Conservation (phyloP, 2,329 filamentous ascomycete genomes). For the Pseudocercospora eumusae region DNA sequence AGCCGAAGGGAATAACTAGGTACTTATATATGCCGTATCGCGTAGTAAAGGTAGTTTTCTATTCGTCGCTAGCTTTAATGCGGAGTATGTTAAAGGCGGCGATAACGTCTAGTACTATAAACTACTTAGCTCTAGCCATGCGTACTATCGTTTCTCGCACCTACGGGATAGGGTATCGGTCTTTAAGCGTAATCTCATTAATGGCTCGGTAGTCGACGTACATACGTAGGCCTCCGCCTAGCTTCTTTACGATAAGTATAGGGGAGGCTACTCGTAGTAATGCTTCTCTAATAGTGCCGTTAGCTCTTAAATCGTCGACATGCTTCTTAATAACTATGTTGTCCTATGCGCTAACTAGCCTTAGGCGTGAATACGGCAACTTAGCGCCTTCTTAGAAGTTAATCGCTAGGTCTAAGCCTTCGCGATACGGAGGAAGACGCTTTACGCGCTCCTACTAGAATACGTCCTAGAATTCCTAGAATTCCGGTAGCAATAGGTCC, state of each 20-base stretch:
- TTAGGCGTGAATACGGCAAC: neutral
- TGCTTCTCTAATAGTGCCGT: neutral
- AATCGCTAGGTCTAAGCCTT: neutral
- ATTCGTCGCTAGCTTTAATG: neutral
- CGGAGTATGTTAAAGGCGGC: neutral
- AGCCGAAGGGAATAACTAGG: neutral
- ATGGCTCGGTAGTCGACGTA: neutral
- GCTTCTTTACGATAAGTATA: neutral
- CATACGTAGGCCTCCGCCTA: neutral
- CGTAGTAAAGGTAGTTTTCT: neutral
- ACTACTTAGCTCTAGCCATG: neutral
- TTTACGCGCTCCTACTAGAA: neutral
- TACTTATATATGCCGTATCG: neutral
- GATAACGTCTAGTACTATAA: neutral
- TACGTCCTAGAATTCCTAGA: neutral
- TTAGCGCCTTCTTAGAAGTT: neutral
- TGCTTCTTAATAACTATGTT: neutral
- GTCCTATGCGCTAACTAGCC: neutral
- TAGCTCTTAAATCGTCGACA: neutral
- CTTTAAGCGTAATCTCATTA: neutral
- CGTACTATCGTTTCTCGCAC: neutral
- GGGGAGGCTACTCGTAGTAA: neutral
- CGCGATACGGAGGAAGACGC: neutral
- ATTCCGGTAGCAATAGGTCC: neutral
- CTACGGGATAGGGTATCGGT: neutral